Evolutionary conservation across 306 rosid species (phyloP).

Genomic region (Gynostemma pentaphyllum): DNA sequence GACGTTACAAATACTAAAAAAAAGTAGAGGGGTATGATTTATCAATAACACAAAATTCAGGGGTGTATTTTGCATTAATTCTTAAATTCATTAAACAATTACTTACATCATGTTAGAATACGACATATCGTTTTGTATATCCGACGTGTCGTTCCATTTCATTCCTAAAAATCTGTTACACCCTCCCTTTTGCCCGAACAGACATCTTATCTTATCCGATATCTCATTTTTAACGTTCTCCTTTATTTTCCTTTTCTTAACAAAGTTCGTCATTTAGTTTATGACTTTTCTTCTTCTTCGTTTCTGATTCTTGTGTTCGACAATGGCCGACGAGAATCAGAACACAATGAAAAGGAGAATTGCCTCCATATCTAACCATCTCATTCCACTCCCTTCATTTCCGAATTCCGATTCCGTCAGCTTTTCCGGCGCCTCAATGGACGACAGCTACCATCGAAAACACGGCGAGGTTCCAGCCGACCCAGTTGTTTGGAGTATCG

Average conservation of each 20-base stretch:
- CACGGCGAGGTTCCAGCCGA: slow-evolving; percentile 57
- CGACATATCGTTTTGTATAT: neutral
- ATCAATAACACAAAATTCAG: too few relatives aligned
- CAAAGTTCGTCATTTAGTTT: neutral
- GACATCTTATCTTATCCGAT: slow-evolving; percentile 10
- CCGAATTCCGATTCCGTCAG: slow-evolving; percentile 8
- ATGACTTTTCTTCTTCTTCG: neutral
- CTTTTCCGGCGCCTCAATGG: slow-evolving; percentile 25
- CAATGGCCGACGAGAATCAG: slow-evolving; percentile 34
- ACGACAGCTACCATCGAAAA: slow-evolving; percentile 42
- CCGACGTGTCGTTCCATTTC: neutral
- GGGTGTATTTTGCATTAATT: too few relatives aligned
- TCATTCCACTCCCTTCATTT: slow-evolving; percentile 18
- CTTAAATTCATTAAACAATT: too few relatives aligned
- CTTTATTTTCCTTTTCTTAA: neutral
- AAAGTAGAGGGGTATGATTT: too few relatives aligned
- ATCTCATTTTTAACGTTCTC: neutral
- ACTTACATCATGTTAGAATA: too few relatives aligned
- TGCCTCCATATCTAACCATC: slow-evolving; percentile 45
- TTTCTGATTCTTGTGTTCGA: neutral
- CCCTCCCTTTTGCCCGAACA: neutral
- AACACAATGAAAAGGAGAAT: slow-evolving; percentile 39
- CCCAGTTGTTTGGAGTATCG: slow-evolving; percentile 44
- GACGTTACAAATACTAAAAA: too few relatives aligned
- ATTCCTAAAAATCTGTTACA: neutral